These are phyloP conservation scores for Cyamopsis tetragonoloba DNA, from an alignment of 306 rosid genomes.

Conservation along the genomic window DNA sequence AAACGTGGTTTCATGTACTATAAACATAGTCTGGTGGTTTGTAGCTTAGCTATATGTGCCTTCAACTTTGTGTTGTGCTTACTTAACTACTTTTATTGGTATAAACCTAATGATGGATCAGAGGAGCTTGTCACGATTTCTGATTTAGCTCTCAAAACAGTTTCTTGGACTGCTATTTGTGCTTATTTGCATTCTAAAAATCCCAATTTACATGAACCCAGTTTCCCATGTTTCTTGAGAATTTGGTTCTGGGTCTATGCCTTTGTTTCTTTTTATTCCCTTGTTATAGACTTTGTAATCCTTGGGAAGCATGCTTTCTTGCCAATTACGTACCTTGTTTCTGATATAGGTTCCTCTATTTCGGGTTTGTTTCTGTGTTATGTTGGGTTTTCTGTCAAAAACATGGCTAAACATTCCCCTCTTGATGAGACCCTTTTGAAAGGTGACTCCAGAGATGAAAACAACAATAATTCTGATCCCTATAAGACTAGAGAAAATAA, in stretches of 20 bases:
- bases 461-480: constrained; percentile 23
- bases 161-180: constrained; percentile 45
- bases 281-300: constrained; percentile 39
- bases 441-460: constrained; percentile 29
- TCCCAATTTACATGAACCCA: neutral
- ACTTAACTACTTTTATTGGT: constrained; percentile 53
- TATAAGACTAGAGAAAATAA: constrained; percentile 31
- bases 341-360: constrained; percentile 39
- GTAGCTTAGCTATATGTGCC: too few relatives aligned
- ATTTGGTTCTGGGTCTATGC: constrained; percentile 49
- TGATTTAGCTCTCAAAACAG: constrained; percentile 45
- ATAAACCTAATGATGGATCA: constrained; percentile 35
- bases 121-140: constrained; percentile 33
- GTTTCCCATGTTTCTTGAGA: constrained; percentile 39
- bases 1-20: too few relatives aligned
- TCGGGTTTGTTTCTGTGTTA: constrained; percentile 44
- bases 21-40: too few relatives aligned
- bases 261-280: constrained; percentile 43
- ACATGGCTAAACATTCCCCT: constrained; percentile 25
- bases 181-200: constrained; percentile 35
- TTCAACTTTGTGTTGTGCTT: too few relatives aligned
- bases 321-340: constrained; percentile 40
- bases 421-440: constrained; percentile 73
- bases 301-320: constrained; percentile 26
- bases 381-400: constrained; percentile 35